Base-by-base conservation (phyloP, 805 yeast genomes). In the Metahyphopichia silvanorum region DNA sequence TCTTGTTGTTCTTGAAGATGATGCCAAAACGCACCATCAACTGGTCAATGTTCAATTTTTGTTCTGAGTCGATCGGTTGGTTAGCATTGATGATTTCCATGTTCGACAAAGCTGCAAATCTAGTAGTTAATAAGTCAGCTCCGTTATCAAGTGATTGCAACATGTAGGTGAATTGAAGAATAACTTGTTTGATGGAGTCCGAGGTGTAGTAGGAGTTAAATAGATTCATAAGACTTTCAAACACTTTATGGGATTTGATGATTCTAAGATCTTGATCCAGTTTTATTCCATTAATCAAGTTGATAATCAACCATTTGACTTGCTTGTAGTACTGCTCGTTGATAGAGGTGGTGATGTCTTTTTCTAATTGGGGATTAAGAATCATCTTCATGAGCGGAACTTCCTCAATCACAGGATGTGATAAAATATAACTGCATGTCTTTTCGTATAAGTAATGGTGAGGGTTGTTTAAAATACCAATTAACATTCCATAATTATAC, bases 401-500 rank as follows among this genome's bases (percentile, higher is more conserved):
- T 16, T 70, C 77, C 32, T 44, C 49, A 29, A 72, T 48, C 11
- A 50, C 53, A 3, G 86, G 80, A 23, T 76, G 74, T 4, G 75
- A 60, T 22, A 86, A 60, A 8, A 88, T 66, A 71, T 79, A 86
- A 37, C 81, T 72, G 45, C 69, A 76, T 0, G 77, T 76, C 43
- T 77, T 76, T 41, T 88, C 96, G 54, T 82, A 85, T 14, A 91
- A 53, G 44, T 69, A 71, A 40, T 86, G 91, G 0, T 79, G 76
- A 0, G 97, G 96, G 39, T 80, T 77, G 5, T 68, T 53, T 37
- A 86, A 52, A 2, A 86, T 63, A 3, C 76, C 73, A 4, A 77
- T 59, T 23, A 87, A 51, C 32, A 74, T 69, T 1, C 86, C 72
- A 24, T 80, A 55, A 34, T 77, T 51, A 12, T 66, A 59, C 57